phyloP scores from a whole-genome alignment of 1,284 basidiomycete genomes.

The Cryptococcus sp. region DNA sequence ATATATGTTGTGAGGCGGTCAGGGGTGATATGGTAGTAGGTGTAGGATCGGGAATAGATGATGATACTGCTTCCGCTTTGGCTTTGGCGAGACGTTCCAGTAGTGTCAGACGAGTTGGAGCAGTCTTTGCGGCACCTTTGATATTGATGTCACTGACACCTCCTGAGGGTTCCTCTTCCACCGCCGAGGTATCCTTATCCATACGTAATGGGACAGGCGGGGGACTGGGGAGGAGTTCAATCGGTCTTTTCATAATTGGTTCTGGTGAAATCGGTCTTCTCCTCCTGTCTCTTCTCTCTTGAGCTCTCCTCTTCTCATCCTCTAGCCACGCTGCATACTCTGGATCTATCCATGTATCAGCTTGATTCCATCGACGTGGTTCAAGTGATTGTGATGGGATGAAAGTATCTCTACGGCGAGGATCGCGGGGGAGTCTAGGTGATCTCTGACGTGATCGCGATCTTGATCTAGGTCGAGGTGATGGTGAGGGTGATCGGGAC shows the following conservation, averaged over 20 bases:
- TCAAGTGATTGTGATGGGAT: conserved; percentile 19
- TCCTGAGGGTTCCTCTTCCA: background rate
- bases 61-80: conserved; percentile 16
- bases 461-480: conserved; percentile 7
- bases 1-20: background rate
- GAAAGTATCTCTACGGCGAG: conserved; percentile 20
- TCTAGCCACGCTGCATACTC: conserved; percentile 24
- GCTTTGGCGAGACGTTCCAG: conserved; percentile 23
- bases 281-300: conserved; percentile 11
- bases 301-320: conserved; percentile 10
- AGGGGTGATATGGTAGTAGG: conserved; percentile 7
- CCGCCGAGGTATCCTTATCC: conserved; percentile 6
- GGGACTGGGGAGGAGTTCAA: conserved; percentile 22
- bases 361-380: conserved; percentile 34
- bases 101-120: conserved; percentile 8
- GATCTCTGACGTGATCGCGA: conserved; percentile 12
- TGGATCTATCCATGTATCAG: conserved; percentile 42
- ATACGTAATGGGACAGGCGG: conserved; percentile 8
- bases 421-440: conserved; percentile 11
- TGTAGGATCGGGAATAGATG: background rate
- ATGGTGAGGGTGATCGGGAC: conserved; percentile 4
- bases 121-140: conserved; percentile 16
- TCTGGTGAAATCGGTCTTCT: conserved; percentile 3
- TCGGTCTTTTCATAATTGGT: conserved; percentile 4
- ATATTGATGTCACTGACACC: conserved; percentile 8